Conservation (phyloP, 2,329 filamentous ascomycete species). For the Penicillium frequentans region DNA sequence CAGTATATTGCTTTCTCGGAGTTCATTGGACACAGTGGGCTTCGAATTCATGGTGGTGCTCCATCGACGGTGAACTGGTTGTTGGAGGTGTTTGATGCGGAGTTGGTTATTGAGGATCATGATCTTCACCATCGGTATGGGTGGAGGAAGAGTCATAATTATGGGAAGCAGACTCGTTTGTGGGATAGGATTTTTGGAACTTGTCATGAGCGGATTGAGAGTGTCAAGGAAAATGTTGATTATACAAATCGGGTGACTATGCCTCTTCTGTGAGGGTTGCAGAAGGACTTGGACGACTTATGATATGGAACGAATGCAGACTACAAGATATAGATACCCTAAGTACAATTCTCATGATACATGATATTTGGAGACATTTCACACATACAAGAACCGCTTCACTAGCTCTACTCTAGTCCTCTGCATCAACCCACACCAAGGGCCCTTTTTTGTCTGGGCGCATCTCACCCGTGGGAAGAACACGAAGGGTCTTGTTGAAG, state of each 20-base stretch:
- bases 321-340: background rate
- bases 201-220: conserved; percentile 40
- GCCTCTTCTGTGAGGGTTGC: conserved; percentile 27
- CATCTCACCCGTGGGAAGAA: conserved; percentile 74
- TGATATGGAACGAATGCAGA: conserved; percentile 31
- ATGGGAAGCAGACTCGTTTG: conserved; percentile 38
- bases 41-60: conserved; percentile 37
- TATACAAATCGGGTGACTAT: conserved; percentile 31
- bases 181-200: conserved; percentile 42
- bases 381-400: background rate
- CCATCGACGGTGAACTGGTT: conserved; percentile 39
- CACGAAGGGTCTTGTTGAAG: conserved; percentile 84
- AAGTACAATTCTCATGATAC: conserved; percentile 1
- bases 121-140: conserved; percentile 43
- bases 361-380: background rate
- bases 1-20: conserved; percentile 44
- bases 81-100: conserved; percentile 34
- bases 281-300: conserved; percentile 1
- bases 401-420: conserved; percentile 27
- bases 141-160: conserved; percentile 38
- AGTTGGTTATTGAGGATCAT: conserved; percentile 47
- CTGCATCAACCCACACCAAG: conserved; percentile 45
- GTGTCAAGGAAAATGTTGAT: conserved; percentile 32
- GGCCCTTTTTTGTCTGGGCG: conserved; percentile 55
- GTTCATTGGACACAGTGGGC: conserved; percentile 21